Evolutionary conservation across 2,329 filamentous ascomycete genomes (phyloP), one percentile per base, ranked within the genome.

Genomic region (Didymella keratinophila): DNA sequence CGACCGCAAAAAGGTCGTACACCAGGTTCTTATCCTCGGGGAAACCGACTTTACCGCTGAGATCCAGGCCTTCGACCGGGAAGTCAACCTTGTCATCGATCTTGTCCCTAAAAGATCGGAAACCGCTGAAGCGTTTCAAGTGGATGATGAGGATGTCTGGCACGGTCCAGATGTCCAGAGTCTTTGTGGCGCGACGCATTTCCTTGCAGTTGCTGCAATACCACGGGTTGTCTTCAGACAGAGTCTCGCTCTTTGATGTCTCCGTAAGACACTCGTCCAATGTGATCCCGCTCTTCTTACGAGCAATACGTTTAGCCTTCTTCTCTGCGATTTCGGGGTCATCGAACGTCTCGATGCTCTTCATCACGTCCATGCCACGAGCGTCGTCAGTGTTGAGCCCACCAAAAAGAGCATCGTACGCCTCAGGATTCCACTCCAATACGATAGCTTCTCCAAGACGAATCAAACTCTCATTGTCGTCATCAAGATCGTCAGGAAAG

Each of bases 121-220:
- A 90, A 23, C 90, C 93, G 73, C 92, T 96, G 76, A 99, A 99
- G 7, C 95, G 88, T 82, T 99, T 99, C 48, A 99, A 83, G 73
- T 99, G 95, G 61, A 97, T 90, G 42, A 98, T 90, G 16, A 99
- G 84, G 61, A 98, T 96, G 75, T 99, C 95, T 0, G 95, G 95
- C 2, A 91, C 89, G 72, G 94, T 97, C 95, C 95, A 99, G 18
- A 99, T 86, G 72, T 98, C 93, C 52, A 99, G 92, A 71, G 95
- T 97, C 82, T 99, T 99, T 79, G 89, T 93, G 20, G 95, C 95
- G 60, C 92, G 89, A 16, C 92, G 88, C 70, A 96, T 90, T 69
- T 97, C 92, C 76, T 98, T 98, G 83, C 95, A 99, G 28, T 92
- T 87, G 56, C 92, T 94, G 73, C 95, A 99, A 75, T 96, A 98